Conservation (phyloP, 257 asterid genomes). For the Rauvolfia tetraphylla region DNA sequence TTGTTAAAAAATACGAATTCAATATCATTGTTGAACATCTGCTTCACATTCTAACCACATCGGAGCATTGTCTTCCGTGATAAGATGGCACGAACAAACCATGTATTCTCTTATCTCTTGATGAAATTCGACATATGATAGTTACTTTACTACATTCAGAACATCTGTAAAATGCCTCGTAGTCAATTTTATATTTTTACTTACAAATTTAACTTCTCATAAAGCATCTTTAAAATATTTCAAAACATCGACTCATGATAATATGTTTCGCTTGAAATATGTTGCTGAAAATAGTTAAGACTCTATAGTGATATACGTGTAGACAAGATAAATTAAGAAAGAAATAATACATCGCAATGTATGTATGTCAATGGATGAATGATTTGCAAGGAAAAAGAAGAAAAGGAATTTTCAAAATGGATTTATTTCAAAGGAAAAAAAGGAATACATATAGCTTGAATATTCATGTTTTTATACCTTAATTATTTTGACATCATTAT, state of each 20-base stretch:
- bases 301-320: constrained; percentile 9
- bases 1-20: constrained; percentile 71
- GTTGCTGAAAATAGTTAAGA: background rate
- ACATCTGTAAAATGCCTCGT: background rate
- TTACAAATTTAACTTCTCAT: background rate
- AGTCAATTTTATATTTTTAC: background rate
- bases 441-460: too few species aligned
- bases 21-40: constrained; percentile 34
- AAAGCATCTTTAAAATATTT: background rate
- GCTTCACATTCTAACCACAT: constrained; percentile 49
- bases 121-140: constrained; percentile 56
- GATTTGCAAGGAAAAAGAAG: background rate
- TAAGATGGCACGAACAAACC: constrained; percentile 28
- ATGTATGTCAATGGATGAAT: background rate
- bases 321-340: background rate
- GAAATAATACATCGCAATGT: too few species aligned
- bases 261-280: background rate
- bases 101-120: constrained; percentile 42
- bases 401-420: too few species aligned
- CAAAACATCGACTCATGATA: background rate
- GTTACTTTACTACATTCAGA: constrained; percentile 12
- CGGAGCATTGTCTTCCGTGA: constrained; percentile 46
- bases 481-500: background rate
- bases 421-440: too few species aligned
- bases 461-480: too few species aligned